These are phyloP conservation scores for Hypoxylon cercidicola DNA, from an alignment of 495 filamentous ascomycete species.

Conservation along the genomic window DNA sequence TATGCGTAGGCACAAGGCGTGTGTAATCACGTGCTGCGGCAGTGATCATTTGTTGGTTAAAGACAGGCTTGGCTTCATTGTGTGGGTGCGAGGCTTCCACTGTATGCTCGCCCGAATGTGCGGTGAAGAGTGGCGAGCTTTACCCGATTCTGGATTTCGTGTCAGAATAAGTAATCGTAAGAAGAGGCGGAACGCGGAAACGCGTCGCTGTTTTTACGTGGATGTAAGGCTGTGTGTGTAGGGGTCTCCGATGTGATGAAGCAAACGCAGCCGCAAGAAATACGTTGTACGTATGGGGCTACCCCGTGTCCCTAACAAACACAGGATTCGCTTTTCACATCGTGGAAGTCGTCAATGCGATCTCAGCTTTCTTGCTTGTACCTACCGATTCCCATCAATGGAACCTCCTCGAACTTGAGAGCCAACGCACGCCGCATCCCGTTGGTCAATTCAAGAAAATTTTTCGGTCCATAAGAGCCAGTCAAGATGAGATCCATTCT, in stretches of 20 bases:
- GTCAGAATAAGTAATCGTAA: constrained; percentile 8
- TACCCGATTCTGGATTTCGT: constrained; percentile 3
- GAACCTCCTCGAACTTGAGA: constrained; percentile 31
- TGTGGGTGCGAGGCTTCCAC: not conserved
- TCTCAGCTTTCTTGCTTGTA: constrained; percentile 20
- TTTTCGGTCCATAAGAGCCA: constrained; percentile 26
- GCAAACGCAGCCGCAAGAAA: constrained; percentile 25
- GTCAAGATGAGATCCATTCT: constrained; percentile 27
- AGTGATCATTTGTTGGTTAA: constrained; percentile 13
- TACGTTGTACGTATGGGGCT: constrained; percentile 8
- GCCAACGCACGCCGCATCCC: constrained; percentile 26
- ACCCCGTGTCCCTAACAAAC: constrained; percentile 29
- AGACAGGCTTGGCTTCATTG: not conserved
- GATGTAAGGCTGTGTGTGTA: constrained; percentile 15
- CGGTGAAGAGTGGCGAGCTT: constrained; percentile 41
- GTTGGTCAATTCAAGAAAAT: constrained; percentile 40
- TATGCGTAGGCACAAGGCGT: constrained; percentile 21
- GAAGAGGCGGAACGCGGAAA: constrained; percentile 21
- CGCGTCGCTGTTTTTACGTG: constrained; percentile 11
- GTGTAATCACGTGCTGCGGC: constrained; percentile 23
- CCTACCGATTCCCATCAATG: constrained; percentile 13
- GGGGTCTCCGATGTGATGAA: constrained; percentile 26
- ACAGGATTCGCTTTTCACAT: constrained; percentile 18
- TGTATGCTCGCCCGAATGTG: constrained; percentile 25
- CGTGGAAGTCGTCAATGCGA: constrained; percentile 34